These are phyloP conservation scores for Auxenochlorella protothecoides DNA, from an alignment of 139 green algal species.

Conservation along the genomic window DNA sequence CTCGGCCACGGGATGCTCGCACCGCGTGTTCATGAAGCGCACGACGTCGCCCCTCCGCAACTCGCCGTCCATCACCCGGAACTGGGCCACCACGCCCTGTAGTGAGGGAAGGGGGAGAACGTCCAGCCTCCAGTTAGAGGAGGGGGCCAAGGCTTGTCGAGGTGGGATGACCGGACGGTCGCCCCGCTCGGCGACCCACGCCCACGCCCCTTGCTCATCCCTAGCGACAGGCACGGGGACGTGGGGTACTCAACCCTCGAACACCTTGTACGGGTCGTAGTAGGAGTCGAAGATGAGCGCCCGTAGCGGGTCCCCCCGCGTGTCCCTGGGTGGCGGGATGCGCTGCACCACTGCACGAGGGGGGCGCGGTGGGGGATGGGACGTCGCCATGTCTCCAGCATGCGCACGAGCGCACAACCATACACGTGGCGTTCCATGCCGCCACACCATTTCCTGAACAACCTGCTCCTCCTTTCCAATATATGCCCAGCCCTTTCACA, in stretches of 20 bases:
- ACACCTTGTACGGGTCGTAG: constrained; percentile 65
- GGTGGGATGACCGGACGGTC: neutral
- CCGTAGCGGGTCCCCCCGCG: constrained; percentile 29
- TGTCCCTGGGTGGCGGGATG: constrained; percentile 37
- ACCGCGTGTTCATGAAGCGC: constrained; percentile 24
- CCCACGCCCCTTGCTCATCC: neutral
- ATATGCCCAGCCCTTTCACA: too few species aligned
- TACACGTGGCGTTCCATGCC: neutral
- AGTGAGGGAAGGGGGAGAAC: neutral
- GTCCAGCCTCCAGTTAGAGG: neutral
- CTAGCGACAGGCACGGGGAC: neutral
- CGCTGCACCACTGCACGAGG: constrained; percentile 51
- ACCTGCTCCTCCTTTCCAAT: too few species aligned
- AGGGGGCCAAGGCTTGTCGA: neutral
- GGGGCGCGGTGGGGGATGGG: too few species aligned
- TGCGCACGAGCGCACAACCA: neutral
- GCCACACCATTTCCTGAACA: constrained; percentile 45
- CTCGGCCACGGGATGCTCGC: constrained; percentile 59
- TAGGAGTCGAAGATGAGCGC: constrained; percentile 85
- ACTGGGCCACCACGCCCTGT: constrained; percentile 47
- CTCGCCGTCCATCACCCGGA: constrained; percentile 63
- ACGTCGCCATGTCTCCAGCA: neutral
- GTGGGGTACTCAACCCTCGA: neutral
- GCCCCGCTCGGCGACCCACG: too few species aligned
- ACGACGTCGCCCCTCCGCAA: constrained; percentile 47